Percentiles rank a stretch among this genome's conserved stretches.
phyloP scores from a whole-genome alignment of 148 eudicot species.

The Rhododendron vialii region DNA sequence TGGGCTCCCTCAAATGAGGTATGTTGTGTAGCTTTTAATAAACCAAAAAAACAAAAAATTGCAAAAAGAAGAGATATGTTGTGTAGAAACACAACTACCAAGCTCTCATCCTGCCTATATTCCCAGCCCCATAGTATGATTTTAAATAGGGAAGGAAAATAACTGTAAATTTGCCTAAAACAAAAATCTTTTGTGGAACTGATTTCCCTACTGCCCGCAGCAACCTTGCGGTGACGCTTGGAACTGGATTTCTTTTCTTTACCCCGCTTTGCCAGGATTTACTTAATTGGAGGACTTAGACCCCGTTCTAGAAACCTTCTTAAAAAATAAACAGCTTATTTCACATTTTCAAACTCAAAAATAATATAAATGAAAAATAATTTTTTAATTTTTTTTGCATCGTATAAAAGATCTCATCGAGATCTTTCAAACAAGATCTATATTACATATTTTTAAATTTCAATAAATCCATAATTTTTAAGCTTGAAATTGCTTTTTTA shows the following conservation, averaged over 20 bases:
- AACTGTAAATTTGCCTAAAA: constrained; percentile 16
- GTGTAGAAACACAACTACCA: constrained; percentile 4
- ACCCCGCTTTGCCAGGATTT: constrained; percentile 38
- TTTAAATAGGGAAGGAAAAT: constrained; percentile 15
- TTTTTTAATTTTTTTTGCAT: too few species aligned
- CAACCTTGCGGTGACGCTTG: constrained; percentile 70
- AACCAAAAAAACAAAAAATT: background rate
- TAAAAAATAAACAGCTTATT: too few species aligned
- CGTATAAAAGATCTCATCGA: too few species aligned
- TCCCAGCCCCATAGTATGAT: constrained; percentile 20
- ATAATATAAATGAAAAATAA: too few species aligned
- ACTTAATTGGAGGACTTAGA: constrained; percentile 26
- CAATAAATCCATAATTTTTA: too few species aligned
- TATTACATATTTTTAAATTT: too few species aligned
- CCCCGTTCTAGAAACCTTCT: too few species aligned
- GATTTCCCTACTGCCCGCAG: constrained; percentile 40
- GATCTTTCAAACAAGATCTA: too few species aligned
- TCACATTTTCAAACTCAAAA: too few species aligned
- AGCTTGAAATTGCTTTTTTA: too few species aligned
- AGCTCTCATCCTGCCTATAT: constrained; percentile 7
- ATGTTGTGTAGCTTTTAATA: constrained; percentile 11
- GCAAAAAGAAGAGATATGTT: background rate
- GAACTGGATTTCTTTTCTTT: constrained; percentile 38
- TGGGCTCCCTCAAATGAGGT: background rate
- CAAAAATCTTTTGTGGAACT: constrained; percentile 27